phyloP scores from a whole-genome alignment of 2,329 filamentous ascomycete genomes.

The Ophiostoma australiae region DNA sequence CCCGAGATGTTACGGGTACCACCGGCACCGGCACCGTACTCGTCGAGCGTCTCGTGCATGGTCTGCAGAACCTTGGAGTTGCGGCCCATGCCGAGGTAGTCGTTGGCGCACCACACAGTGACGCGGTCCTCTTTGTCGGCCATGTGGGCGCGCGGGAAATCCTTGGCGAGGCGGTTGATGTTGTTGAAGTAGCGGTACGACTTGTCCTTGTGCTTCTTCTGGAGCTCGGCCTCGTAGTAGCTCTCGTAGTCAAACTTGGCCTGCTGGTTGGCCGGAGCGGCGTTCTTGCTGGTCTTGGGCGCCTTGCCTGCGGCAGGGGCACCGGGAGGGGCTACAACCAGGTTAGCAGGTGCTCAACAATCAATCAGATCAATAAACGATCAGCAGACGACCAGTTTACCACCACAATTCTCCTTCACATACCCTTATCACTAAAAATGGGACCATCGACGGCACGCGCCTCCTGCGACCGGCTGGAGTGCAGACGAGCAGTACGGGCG shows the following conservation, averaged over 20 bases:
- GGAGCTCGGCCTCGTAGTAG: constrained; percentile 83
- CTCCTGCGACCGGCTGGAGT: constrained; percentile 72
- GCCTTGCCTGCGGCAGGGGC: constrained; percentile 26
- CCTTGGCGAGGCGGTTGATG: constrained; percentile 95
- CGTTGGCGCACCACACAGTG: constrained; percentile 98
- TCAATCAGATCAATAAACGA: not conserved
- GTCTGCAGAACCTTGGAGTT: constrained; percentile 79
- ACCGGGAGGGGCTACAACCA: constrained; percentile 34
- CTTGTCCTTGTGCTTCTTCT: constrained; percentile 99
- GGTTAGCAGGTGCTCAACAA: not conserved
- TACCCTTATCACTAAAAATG: constrained; percentile 14
- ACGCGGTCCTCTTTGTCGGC: constrained; percentile 75
- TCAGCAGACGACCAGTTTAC: no score
- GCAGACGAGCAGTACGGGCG: constrained; percentile 56
- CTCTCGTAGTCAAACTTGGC: constrained; percentile 82
- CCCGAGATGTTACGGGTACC: constrained; percentile 97
- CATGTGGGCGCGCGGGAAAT: constrained; percentile 94
- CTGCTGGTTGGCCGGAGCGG: constrained; percentile 24
- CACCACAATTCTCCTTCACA: not conserved
- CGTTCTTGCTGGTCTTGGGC: constrained; percentile 12
- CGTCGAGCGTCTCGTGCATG: constrained; percentile 94
- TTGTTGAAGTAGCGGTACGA: constrained; percentile 99
- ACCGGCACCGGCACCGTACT: constrained; percentile 90
- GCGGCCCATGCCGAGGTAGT: constrained; percentile 96
- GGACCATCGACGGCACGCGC: constrained; percentile 67